Base-by-base conservation (phyloP, 2,329 filamentous ascomycete genomes). In the Trichophyton benhamiae region DNA sequence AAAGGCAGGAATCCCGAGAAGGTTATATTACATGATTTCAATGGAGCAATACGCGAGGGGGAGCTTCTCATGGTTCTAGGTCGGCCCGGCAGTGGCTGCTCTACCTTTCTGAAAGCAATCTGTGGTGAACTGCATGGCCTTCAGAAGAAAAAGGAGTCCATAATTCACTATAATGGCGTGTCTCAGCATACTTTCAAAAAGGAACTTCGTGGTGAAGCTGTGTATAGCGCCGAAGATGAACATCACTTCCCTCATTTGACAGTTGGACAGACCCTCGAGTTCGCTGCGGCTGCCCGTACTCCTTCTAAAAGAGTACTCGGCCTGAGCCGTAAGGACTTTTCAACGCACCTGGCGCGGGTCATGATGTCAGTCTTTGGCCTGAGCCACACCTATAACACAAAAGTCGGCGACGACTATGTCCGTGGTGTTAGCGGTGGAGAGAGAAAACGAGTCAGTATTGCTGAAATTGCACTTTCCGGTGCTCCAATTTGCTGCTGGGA, bases 101-200 rank as follows among this genome's bases (percentile, higher is more conserved):
- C 87, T 13, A 95, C 90, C 1, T 85, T 95, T 65, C 78, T 95
- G 63, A 95, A 95, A 78, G 88, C 88, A 0, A 81, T 95, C 62
- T 83, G 88, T 11, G 90, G 90, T 62, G 88, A 95, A 73, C 86
- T 87, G 30, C 86, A 91, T 67, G 90, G 90, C 27, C 85, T 95
- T 67, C 83, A 82, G 64, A 79, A 94, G 22, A 86, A 87, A 33
- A 76, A 87, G 4, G 76, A 77, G 5, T 87, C 89, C 0, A 83
- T 87, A 63, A 83, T 95, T 69, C 92, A 95, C 75, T 95, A 94
- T 70, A 88, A 94, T 64, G 76, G 75, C 15, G 72, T 76, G 67
- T 77, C 82, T 2, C 81, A 88, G 61, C 76, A 88, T 69, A 82
- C 87, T 67, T 94, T 95, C 87, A 83, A 88, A 74, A 83, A 82